Conservation (phyloP, 1,284 basidiomycete genomes). For the Pseudozyma sp. region DNA sequence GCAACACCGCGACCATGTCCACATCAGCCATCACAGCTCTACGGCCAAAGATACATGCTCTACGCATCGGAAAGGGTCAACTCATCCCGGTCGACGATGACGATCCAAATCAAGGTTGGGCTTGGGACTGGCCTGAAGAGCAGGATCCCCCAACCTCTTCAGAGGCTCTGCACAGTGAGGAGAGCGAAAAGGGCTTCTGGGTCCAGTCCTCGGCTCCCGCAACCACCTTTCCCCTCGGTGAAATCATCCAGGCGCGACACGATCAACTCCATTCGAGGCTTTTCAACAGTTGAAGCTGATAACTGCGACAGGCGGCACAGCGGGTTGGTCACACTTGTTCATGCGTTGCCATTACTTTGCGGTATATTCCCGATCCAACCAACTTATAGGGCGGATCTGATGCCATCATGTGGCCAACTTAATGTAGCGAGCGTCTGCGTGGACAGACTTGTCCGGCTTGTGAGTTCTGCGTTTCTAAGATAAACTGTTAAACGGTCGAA, state of each 20-base stretch:
- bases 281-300: conserved; percentile 76
- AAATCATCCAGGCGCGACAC: conserved; percentile 88
- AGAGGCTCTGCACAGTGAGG: not conserved
- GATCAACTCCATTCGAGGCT: conserved; percentile 94
- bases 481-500: no score
- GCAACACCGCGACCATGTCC: conserved; percentile 12
- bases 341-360: conserved; percentile 8
- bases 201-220: conserved; percentile 72
- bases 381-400: no score
- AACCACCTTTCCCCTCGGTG: conserved; percentile 95
- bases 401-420: no score
- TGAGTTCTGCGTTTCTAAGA: no score
- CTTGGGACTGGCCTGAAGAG: conserved; percentile 68
- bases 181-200: conserved; percentile 48
- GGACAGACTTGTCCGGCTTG: no score
- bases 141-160: conserved; percentile 5
- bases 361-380: not conserved
- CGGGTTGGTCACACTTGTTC: not conserved
- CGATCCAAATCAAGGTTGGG: conserved; percentile 50
- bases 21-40: not conserved
- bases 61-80: conserved; percentile 22
- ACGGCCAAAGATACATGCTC: conserved; percentile 9
- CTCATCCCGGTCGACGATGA: conserved; percentile 40
- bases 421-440: no score
- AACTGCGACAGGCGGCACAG: not conserved